Evolutionary conservation across 2,329 filamentous ascomycete genomes (phyloP), one percentile per base, ranked within the genome.

Genomic region (Alternaria sp.): DNA sequence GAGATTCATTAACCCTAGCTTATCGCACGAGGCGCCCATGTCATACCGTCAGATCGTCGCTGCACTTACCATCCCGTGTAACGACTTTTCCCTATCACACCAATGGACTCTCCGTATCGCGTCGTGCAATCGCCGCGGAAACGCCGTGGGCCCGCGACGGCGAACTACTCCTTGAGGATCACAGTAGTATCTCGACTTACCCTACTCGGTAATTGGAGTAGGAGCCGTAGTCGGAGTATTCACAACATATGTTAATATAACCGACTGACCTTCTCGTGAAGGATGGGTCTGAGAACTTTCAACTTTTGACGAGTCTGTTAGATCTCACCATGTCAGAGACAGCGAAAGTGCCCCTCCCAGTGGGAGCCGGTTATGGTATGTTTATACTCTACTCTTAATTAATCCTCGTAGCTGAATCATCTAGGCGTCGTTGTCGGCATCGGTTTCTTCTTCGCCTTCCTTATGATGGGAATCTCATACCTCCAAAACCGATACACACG

Each of bases 341-440:
- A 40, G 61, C 66, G 12, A 63, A 57, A 11, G 67, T 66, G 43
- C 67, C 71, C 23, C 66, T 77, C 21, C 70, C 72, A 44, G 75
- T 79, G 2, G 82, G 82, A 11, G 82, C 81, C 7, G 84, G 84
- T 44, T 85, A 85, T 75, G 84, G 83, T 65, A 82, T 80, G 67
- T 53, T 19, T 52, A n/a, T 10, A 9, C 12, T 5, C 6, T n/a
- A 55, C 10, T 9, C 7, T 10, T n/a, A 7, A 45, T 11, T 5
- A 23, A 47, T 25, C 7, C 12, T 46, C 40, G 17, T 57, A 28
- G 5, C 50, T 64, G n/a, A 64, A 19, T 43, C 4, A 21, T 17
- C 2, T 19, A 75, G 73, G 72, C 62, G 71, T 78, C 62, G 81
- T 86, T 13, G 81, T 84, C n/a, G 84, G 84, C 21, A 83, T 85